A percentile compares a stretch with the other conserved stretches of the same genome.
phyloP scores from a whole-genome alignment of 1,284 basidiomycete genomes.

The Tilletia indica region DNA sequence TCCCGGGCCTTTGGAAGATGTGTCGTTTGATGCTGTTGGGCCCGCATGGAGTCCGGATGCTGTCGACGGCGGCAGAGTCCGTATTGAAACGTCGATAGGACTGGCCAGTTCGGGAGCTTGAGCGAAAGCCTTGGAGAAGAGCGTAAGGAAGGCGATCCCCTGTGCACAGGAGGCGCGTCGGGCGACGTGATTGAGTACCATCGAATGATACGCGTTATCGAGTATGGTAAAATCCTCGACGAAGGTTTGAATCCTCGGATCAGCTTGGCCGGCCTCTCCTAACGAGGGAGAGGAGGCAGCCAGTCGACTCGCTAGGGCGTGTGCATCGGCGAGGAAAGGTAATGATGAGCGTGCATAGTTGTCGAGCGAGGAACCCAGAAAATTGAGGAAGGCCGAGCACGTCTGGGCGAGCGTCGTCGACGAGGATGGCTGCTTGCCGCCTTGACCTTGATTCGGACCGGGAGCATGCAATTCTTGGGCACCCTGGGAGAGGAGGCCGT shows the following conservation, averaged over 20 bases:
- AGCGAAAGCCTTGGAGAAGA: slow-evolving; percentile 76
- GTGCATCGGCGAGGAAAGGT: slow-evolving; percentile 68
- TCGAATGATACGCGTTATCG: slow-evolving; percentile 77
- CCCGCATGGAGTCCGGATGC: neutral
- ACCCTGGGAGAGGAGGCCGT: slow-evolving; percentile 66
- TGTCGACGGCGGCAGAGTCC: slow-evolving; percentile 20
- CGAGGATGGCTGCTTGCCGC: neutral
- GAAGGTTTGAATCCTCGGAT: neutral
- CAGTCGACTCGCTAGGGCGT: slow-evolving; percentile 18
- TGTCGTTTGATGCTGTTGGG: neutral
- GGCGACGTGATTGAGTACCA: slow-evolving; percentile 84
- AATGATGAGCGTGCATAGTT: slow-evolving; percentile 74
- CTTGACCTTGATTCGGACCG: neutral
- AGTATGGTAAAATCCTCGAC: slow-evolving; percentile 53
- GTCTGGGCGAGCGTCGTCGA: neutral
- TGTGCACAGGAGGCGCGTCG: slow-evolving; percentile 84
- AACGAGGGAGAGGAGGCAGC: neutral
- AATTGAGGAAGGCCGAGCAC: slow-evolving; percentile 4
- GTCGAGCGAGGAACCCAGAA: slow-evolving; percentile 66
- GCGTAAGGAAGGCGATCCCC: slow-evolving; percentile 84
- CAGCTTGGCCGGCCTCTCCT: slow-evolving; percentile 15
- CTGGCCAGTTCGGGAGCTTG: slow-evolving; percentile 30
- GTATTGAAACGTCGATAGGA: slow-evolving; percentile 25
- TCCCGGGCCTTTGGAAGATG: neutral
- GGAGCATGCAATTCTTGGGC: neutral